Conservation (phyloP, 2,329 filamentous ascomycete genomes). For the Drechmeria coniospora region DNA sequence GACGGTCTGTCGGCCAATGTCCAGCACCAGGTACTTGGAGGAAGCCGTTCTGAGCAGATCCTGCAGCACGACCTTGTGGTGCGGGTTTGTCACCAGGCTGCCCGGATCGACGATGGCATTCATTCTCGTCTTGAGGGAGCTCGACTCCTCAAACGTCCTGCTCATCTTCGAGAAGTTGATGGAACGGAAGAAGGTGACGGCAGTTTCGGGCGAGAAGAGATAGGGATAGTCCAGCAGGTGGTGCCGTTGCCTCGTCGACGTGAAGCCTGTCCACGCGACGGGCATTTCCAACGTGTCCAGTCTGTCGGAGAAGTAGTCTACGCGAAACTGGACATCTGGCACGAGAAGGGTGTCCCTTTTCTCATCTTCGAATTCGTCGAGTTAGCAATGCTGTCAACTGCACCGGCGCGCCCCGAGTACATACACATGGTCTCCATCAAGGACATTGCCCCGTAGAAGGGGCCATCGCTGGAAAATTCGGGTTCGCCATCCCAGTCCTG, state of each 20-base stretch:
- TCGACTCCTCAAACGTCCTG: conserved; percentile 56
- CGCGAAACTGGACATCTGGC: conserved; percentile 53
- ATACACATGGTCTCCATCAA: conserved; percentile 59
- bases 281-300: conserved; percentile 64
- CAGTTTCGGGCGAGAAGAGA: conserved; percentile 55
- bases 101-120: conserved; percentile 37
- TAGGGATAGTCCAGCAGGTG: conserved; percentile 73
- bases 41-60: conserved; percentile 51
- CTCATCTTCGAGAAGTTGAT: conserved; percentile 84
- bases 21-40: conserved; percentile 54
- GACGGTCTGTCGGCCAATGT: conserved; percentile 51
- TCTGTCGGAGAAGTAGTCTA: conserved; percentile 60
- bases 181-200: conserved; percentile 74
- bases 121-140: conserved; percentile 39
- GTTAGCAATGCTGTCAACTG: background rate
- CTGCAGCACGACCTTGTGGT: conserved; percentile 46
- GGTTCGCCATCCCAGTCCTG: conserved; percentile 68
- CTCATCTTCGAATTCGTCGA: conserved; percentile 33
- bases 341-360: conserved; percentile 49
- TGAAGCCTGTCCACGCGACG: conserved; percentile 50
- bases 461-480: conserved; percentile 51
- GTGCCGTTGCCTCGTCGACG: conserved; percentile 42
- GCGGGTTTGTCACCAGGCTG: conserved; percentile 37
- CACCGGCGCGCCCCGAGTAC: conserved; percentile 12
- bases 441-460: conserved; percentile 63